phyloP scores from a whole-genome alignment of 1,139 yeast species.

The Meyerozyma guilliermondii region DNA sequence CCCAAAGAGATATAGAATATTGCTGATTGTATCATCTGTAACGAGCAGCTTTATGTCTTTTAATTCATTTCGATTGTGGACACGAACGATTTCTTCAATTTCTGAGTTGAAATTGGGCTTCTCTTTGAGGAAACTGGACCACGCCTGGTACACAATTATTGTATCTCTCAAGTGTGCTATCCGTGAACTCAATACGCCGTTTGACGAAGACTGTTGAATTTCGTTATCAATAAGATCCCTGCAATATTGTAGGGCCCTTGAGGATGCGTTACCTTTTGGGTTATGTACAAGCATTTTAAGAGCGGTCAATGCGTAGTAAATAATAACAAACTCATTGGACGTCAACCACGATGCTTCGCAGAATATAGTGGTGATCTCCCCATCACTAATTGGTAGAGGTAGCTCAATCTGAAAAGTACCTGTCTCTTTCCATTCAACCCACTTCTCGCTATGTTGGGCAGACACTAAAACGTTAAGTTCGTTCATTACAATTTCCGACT shows the following conservation, averaged over 20 bases:
- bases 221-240: neutral
- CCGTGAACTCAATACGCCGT: neutral
- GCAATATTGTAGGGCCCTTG: neutral
- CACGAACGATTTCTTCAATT: neutral
- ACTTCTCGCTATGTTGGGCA: conserved; percentile 5
- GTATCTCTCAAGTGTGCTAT: conserved; percentile 2
- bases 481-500: conserved; percentile 4
- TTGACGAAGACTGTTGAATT: neutral
- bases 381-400: neutral
- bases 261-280: neutral
- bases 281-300: conserved; percentile 1
- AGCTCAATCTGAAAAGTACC: conserved; percentile 5
- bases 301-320: conserved; percentile 8
- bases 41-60: neutral
- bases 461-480: conserved; percentile 6
- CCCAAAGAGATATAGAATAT: neutral
- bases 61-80: neutral
- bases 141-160: neutral
- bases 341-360: conserved; percentile 5
- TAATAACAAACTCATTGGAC: conserved; percentile 8
- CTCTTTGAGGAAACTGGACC: neutral
- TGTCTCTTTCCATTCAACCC: conserved; percentile 10
- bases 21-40: neutral
- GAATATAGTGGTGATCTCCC: neutral
- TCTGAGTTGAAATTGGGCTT: neutral